phyloP scores from a whole-genome alignment of 176 grass and related monocot species.

The Alopecurus myosuroides region DNA sequence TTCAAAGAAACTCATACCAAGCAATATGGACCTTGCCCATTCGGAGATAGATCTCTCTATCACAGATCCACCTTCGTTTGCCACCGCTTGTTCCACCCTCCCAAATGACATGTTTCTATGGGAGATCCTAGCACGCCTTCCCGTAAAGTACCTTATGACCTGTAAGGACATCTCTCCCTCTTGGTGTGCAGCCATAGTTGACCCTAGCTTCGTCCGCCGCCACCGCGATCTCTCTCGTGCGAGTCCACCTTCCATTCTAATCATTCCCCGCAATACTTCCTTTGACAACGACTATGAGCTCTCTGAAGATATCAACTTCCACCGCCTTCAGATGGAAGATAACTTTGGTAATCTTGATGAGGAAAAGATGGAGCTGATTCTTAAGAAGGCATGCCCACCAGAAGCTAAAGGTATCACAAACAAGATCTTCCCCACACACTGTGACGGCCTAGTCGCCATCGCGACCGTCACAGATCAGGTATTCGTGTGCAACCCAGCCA shows the following conservation, averaged over 20 bases:
- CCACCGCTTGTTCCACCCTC: background rate
- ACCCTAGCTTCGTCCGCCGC: background rate
- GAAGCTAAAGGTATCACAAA: background rate
- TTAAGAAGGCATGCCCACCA: background rate
- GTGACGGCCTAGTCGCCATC: background rate
- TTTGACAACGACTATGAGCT: background rate
- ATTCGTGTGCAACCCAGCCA: constrained; percentile 21
- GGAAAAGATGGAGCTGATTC: background rate
- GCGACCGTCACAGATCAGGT: background rate
- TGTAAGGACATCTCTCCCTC: background rate
- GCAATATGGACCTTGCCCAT: background rate
- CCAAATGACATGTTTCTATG: background rate
- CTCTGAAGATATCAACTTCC: background rate
- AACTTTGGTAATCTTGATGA: no score
- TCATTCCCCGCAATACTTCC: background rate
- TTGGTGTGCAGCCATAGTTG: background rate
- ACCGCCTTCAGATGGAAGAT: background rate
- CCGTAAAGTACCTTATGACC: background rate
- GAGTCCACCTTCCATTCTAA: background rate
- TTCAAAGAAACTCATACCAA: background rate
- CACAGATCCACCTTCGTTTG: background rate
- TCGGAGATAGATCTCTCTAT: background rate
- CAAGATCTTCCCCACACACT: background rate
- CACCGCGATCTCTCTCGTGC: background rate
- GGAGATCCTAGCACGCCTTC: background rate